Evolutionary conservation across 441 rosid species (phyloP).

Genomic region (Biscutella laevigata): DNA sequence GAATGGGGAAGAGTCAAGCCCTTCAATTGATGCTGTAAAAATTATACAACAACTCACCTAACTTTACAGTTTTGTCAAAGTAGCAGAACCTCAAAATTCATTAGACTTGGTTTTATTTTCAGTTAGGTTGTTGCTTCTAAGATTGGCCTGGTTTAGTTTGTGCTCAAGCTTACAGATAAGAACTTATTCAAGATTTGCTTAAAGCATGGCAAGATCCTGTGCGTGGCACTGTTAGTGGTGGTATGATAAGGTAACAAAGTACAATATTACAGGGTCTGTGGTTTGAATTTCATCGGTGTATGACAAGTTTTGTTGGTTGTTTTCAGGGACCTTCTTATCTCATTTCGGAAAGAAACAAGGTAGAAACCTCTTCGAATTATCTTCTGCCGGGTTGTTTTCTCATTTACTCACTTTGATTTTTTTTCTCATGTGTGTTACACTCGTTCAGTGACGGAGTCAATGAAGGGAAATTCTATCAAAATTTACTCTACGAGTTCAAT

Average conservation of each 20-base stretch:
- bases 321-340: slow-evolving; percentile 78
- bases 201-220: slow-evolving; percentile 98
- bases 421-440: neutral
- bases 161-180: slow-evolving; percentile 98
- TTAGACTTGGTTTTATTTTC: neutral
- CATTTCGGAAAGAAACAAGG: slow-evolving; percentile 93
- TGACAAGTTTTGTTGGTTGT: neutral
- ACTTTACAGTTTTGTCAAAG: neutral
- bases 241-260: slow-evolving; percentile 75
- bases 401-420: neutral
- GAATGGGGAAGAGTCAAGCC: slow-evolving; percentile 94
- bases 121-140: slow-evolving; percentile 88
- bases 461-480: slow-evolving; percentile 98
- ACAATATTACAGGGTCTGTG: neutral
- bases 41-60: neutral
- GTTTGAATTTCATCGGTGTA: neutral
- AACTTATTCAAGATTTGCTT: slow-evolving; percentile 89
- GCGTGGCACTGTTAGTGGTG: slow-evolving; percentile 89
- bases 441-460: slow-evolving; percentile 88
- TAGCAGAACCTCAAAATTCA: neutral
- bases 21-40: slow-evolving; percentile 88
- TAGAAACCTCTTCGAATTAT: slow-evolving; percentile 89
- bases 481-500: slow-evolving; percentile 81
- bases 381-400: slow-evolving; percentile 66
- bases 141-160: slow-evolving; percentile 99